Percentiles rank a stretch among this genome's conserved stretches.
phyloP scores from a whole-genome alignment of 495 filamentous ascomycete genomes.

The Chaetomium fimeti region DNA sequence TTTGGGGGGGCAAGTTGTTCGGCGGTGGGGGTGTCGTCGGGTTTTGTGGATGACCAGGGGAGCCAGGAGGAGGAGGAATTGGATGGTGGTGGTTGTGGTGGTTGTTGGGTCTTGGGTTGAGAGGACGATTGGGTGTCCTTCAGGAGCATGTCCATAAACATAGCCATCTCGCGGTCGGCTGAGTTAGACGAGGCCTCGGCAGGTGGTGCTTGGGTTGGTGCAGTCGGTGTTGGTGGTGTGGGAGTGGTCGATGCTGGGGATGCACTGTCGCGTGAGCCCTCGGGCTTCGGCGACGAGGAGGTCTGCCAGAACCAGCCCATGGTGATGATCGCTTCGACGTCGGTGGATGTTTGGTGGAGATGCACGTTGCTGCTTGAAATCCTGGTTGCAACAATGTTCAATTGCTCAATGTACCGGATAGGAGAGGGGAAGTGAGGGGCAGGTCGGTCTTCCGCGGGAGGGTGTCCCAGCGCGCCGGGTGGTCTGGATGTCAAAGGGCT shows the following conservation, averaged over 20 bases:
- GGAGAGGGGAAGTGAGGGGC: slow-evolving; percentile 19
- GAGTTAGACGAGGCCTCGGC: slow-evolving; percentile 16
- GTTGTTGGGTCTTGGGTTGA: slow-evolving; percentile 2
- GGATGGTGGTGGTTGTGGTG: neutral
- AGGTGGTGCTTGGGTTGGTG: slow-evolving; percentile 17
- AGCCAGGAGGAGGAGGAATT: slow-evolving; percentile 21
- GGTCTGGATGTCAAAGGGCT: neutral
- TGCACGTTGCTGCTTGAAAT: neutral
- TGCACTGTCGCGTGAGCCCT: slow-evolving; percentile 18
- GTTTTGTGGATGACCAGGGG: slow-evolving; percentile 23
- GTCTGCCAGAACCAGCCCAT: slow-evolving; percentile 57
- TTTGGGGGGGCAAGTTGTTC: slow-evolving; percentile 10
- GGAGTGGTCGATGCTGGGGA: slow-evolving; percentile 23
- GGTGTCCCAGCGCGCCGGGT: neutral
- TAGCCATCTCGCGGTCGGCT: slow-evolving; percentile 43
- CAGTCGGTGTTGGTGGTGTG: slow-evolving; percentile 3
- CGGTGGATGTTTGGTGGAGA: slow-evolving; percentile 10
- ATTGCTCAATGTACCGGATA: neutral
- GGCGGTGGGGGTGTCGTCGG: slow-evolving; percentile 1
- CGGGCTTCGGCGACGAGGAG: slow-evolving; percentile 25
- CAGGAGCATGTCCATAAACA: slow-evolving; percentile 43
- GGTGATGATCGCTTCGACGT: slow-evolving; percentile 16
- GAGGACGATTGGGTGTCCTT: slow-evolving; percentile 26
- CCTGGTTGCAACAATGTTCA: neutral
- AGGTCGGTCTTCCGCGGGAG: neutral